A percentile compares a stretch with the other conserved stretches of the same genome.
phyloP scores from a whole-genome alignment of 495 filamentous ascomycete genomes.

The Penicillium atrosanguineum region DNA sequence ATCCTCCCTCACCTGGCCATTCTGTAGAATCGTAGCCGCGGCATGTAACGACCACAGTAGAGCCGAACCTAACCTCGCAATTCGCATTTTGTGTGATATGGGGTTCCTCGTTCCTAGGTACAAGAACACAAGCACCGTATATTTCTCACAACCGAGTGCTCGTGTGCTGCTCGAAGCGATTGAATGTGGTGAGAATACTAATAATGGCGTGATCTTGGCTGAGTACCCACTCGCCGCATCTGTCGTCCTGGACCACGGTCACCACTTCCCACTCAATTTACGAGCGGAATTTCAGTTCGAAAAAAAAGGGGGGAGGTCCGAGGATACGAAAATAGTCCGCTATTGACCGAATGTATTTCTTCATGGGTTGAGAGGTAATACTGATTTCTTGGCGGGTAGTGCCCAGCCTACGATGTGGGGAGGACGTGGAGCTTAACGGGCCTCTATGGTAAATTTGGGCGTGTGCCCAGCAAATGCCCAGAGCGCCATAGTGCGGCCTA shows the following conservation, averaged over 20 bases:
- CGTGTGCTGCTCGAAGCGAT: not conserved
- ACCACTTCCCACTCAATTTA: not conserved
- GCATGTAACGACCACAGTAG: slow-evolving; percentile 18
- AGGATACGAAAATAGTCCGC: not conserved
- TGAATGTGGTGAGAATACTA: slow-evolving; percentile 13
- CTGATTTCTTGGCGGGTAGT: not conserved
- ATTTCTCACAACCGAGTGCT: slow-evolving; percentile 2
- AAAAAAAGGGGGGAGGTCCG: not conserved
- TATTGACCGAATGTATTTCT: not conserved
- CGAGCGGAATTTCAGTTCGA: not conserved
- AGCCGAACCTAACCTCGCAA: slow-evolving; percentile 8
- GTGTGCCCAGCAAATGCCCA: not conserved
- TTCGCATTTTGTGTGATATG: slow-evolving; percentile 14
- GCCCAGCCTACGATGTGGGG: not conserved
- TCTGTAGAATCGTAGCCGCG: slow-evolving; percentile 57
- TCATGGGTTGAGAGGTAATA: not conserved
- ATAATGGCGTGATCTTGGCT: slow-evolving; percentile 20
- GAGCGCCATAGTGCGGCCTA: not conserved
- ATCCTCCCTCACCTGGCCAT: slow-evolving; percentile 53
- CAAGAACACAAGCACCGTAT: slow-evolving; percentile 7
- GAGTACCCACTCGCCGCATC: not conserved
- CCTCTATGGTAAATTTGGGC: not conserved
- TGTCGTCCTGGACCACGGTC: not conserved
- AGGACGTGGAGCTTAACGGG: not conserved
- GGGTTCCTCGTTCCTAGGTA: not conserved